Base-by-base conservation (phyloP, 768 basidiomycete species). In the Bullera alba region DNA sequence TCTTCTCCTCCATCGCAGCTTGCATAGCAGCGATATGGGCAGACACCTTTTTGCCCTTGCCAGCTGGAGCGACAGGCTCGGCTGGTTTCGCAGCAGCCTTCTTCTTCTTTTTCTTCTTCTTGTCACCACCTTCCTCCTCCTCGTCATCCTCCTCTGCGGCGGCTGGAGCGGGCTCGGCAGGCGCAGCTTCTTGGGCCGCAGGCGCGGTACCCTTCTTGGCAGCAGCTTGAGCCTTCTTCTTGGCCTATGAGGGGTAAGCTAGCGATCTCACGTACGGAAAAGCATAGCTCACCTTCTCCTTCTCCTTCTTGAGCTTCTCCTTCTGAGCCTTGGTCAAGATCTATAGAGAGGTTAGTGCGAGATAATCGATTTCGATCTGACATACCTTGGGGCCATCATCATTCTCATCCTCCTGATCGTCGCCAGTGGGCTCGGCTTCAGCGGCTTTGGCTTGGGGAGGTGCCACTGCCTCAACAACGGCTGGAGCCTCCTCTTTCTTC, bases 281-380 rank as follows among this genome's bases (percentile, higher is more conserved):
- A 39, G 35, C 14, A 6, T 34, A 48, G 37, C 64, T 42, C n/a
- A n/a, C n/a, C 84, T 95, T 95, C 76, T 95, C 91, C 45, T 83
- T 81, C 74, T 96, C 92, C 76, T 96, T 97, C 81, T 97, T 96
- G 54, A 93, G 76, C 70, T 84, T 69, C 71, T 96, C 92, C 75
- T 96, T 96, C 78, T 97, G 88, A 71, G 93, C 95, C 76, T 96
- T 96, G 16, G 85, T 83, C 29, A 95, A 73, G 27, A 93, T 69
- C 73, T 84, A 83, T 76, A 17, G 8, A 37, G 5, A 2, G 25
- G 50, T 50, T 32, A 51, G 55, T 22, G 27, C 25, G 28, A 32
- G 17, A 5, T 7, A 3, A 37, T 42, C n/a, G n/a, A n/a, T n/a
- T n/a, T n/a, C n/a, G n/a, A 6, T 4, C 19, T 41, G 19, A 56